phyloP scores from a whole-genome alignment of 2,329 filamentous ascomycete genomes.

The Orbilia ellipsospora region DNA sequence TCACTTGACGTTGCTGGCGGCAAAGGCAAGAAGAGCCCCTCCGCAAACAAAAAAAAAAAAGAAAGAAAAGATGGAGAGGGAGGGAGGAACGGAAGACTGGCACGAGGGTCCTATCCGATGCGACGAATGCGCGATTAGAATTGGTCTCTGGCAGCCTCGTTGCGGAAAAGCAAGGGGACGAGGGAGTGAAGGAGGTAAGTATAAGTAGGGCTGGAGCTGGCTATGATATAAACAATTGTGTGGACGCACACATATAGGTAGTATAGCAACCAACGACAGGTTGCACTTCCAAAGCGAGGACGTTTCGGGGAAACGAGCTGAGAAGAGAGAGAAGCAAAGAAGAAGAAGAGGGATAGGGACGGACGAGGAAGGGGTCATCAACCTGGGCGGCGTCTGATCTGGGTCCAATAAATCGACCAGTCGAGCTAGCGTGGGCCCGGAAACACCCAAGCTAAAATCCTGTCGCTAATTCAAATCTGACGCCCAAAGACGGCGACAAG shows the following conservation, averaged over 20 bases:
- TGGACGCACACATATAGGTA: too few relatives aligned
- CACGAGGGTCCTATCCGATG: conserved; percentile 1
- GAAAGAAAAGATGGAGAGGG: too few relatives aligned
- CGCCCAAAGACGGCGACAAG: conserved; percentile 38
- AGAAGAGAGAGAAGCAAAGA: conserved; percentile 13
- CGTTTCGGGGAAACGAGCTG: conserved; percentile 31
- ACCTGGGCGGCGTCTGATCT: conserved; percentile 8
- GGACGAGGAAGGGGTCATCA: conserved; percentile 13
- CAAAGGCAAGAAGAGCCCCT: conserved; percentile 8
- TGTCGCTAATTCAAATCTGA: conserved; percentile 44
- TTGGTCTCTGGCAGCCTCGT: not conserved
- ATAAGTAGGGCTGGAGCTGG: not conserved
- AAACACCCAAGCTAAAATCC: conserved; percentile 42
- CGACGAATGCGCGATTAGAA: conserved; percentile 19
- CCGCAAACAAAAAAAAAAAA: conserved; percentile 10
- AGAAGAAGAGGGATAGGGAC: conserved; percentile 15
- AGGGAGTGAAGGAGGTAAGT: not conserved
- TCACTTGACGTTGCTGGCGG: not conserved
- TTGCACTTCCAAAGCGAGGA: conserved; percentile 21
- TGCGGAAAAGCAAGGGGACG: not conserved
- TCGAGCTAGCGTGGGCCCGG: conserved; percentile 28
- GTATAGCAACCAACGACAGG: conserved; percentile 1
- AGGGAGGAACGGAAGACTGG: not conserved
- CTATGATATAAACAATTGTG: not conserved
- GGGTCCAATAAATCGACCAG: conserved; percentile 4